phyloP scores from a whole-genome alignment of 2,329 filamentous ascomycete genomes.

The Apiospora malaysiana region DNA sequence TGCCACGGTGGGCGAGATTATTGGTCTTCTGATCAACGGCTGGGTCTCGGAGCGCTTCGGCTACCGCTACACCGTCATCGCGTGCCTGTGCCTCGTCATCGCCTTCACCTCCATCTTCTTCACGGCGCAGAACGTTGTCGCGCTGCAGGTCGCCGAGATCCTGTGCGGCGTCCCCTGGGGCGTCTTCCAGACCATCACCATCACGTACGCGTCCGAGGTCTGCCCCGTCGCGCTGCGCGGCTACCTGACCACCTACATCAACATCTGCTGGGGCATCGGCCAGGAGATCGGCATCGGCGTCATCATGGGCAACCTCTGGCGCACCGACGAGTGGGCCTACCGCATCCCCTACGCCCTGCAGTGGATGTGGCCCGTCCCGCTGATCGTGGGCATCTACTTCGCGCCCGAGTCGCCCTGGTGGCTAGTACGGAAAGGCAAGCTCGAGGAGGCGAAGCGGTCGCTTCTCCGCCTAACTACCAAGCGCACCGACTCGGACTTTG shows the following conservation, averaged over 20 bases:
- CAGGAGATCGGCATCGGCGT: slow-evolving; percentile 77
- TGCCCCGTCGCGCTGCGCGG: slow-evolving; percentile 75
- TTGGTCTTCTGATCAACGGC: slow-evolving; percentile 71
- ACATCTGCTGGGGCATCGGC: slow-evolving; percentile 80
- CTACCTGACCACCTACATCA: slow-evolving; percentile 73
- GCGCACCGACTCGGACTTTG: slow-evolving; percentile 69
- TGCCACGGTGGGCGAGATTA: slow-evolving; percentile 61
- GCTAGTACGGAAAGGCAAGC: slow-evolving; percentile 71
- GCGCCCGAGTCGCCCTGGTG: slow-evolving; percentile 78
- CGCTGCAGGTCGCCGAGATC: slow-evolving; percentile 66
- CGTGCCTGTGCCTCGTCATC: slow-evolving; percentile 57
- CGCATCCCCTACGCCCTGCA: slow-evolving; percentile 72
- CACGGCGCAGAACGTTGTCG: slow-evolving; percentile 64
- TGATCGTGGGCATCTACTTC: slow-evolving; percentile 69
- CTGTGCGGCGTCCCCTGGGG: slow-evolving; percentile 68
- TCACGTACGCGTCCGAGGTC: slow-evolving; percentile 74
- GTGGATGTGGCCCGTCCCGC: slow-evolving; percentile 78
- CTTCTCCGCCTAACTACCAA: slow-evolving; percentile 71
- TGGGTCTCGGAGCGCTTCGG: slow-evolving; percentile 70
- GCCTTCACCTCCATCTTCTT: slow-evolving; percentile 69
- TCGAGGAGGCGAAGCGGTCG: slow-evolving; percentile 69
- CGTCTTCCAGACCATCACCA: slow-evolving; percentile 63
- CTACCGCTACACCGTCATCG: slow-evolving; percentile 70
- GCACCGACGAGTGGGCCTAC: slow-evolving; percentile 72
- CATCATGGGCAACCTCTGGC: slow-evolving; percentile 69